Evolutionary conservation across 352 stramenopile genomes (phyloP).

Genomic region (Phytopythium litorale): DNA sequence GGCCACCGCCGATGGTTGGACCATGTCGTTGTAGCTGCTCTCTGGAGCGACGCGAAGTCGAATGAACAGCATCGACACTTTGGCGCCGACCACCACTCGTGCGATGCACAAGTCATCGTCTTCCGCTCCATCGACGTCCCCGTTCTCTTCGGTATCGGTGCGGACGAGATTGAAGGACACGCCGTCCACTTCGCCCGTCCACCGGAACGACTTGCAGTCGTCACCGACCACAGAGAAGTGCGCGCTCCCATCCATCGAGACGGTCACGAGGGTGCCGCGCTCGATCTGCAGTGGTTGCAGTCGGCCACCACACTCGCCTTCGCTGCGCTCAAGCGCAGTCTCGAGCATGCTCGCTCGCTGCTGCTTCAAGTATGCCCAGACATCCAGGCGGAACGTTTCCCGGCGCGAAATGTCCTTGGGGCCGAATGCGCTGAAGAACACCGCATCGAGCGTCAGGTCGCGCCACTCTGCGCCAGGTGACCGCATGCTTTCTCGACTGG

Average conservation of each 20-base stretch:
- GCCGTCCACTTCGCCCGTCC: slow-evolving; percentile 47
- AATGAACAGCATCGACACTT: slow-evolving; percentile 64
- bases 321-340: slow-evolving; percentile 43
- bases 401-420: slow-evolving; percentile 31
- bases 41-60: slow-evolving; percentile 24
- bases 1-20: slow-evolving; percentile 16
- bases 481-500: slow-evolving; percentile 4
- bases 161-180: slow-evolving; percentile 61
- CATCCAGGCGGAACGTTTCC: slow-evolving; percentile 55
- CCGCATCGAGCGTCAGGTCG: slow-evolving; percentile 19
- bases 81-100: slow-evolving; percentile 49
- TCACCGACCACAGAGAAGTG: slow-evolving; percentile 38
- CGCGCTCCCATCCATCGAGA: slow-evolving; percentile 43
- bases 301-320: slow-evolving; percentile 41
- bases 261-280: slow-evolving; percentile 56
- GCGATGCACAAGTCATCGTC: slow-evolving; percentile 42
- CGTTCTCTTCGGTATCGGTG: slow-evolving; percentile 9
- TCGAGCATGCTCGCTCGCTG: slow-evolving; percentile 64
- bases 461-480: slow-evolving; percentile 4
- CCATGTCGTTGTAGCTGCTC: slow-evolving; percentile 2
- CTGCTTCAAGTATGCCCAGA: slow-evolving; percentile 68
- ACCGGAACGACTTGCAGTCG: slow-evolving; percentile 61
- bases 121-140: slow-evolving; percentile 13
- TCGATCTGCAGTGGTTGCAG: slow-evolving; percentile 49
- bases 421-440: slow-evolving; percentile 62